A percentile compares a stretch with the other conserved stretches of the same genome.
Evolutionary conservation across 306 rosid species (phyloP).

Genomic region (Benincasa hispida): DNA sequence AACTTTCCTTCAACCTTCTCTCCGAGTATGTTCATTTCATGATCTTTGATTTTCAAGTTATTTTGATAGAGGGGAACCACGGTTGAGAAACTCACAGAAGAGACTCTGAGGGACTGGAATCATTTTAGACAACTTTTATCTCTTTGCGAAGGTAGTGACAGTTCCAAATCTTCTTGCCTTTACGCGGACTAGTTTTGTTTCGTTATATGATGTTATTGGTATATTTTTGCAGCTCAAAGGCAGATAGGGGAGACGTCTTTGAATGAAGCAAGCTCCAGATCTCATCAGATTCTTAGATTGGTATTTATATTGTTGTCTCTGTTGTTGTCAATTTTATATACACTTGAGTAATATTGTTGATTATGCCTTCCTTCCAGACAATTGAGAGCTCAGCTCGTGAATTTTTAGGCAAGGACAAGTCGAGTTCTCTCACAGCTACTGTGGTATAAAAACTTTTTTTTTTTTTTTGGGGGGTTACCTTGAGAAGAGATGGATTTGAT

Average conservation of each 20-base stretch:
- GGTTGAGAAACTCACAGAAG: slow-evolving; percentile 84
- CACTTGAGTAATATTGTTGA: not conserved
- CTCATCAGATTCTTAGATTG: slow-evolving; percentile 97
- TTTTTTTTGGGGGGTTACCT: not conserved
- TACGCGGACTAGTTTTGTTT: not conserved
- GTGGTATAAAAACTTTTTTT: slow-evolving; percentile 46
- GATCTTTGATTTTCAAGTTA: slow-evolving; percentile 3
- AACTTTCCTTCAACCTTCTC: not conserved
- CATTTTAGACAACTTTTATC: slow-evolving; percentile 76
- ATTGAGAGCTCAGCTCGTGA: slow-evolving; percentile 90
- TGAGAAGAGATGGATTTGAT: not conserved
- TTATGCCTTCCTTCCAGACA: slow-evolving; percentile 34
- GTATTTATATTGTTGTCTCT: slow-evolving; percentile 24
- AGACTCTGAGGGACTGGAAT: slow-evolving; percentile 65
- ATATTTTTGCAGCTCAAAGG: slow-evolving; percentile 63
- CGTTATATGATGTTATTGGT: slow-evolving; percentile 6
- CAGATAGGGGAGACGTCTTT: slow-evolving; percentile 95
- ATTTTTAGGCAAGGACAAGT: slow-evolving; percentile 82
- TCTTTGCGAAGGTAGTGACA: slow-evolving; percentile 65
- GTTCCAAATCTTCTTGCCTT: slow-evolving; percentile 16
- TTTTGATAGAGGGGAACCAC: slow-evolving; percentile 81
- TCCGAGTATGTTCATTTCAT: not conserved
- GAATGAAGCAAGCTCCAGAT: slow-evolving; percentile 98
- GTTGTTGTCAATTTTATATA: not conserved
- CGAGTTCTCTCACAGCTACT: slow-evolving; percentile 78